Percentiles rank a stretch among this genome's conserved stretches.
Conservation (phyloP, 1,139 yeast genomes). For the Hyphopichia buzzinii region DNA sequence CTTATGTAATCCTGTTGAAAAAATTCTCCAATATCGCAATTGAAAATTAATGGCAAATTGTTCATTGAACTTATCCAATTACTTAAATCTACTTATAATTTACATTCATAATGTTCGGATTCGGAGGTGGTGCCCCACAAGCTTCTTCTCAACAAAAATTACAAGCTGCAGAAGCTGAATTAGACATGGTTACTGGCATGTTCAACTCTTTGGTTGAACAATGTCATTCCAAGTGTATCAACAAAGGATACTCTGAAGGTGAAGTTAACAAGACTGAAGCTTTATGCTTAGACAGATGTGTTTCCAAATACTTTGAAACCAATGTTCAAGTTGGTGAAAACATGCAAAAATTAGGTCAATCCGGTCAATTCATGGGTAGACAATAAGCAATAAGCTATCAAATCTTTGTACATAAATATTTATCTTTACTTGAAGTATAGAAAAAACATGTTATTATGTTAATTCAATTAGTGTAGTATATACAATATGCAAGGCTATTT, state of each 20-base stretch:
- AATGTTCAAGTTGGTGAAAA: constrained; percentile 94
- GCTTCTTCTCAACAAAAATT: constrained; percentile 71
- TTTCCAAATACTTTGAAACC: constrained; percentile 92
- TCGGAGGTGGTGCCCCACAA: constrained; percentile 74
- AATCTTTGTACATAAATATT: constrained; percentile 5
- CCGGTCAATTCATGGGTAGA: constrained; percentile 53
- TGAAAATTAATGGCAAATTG: not conserved
- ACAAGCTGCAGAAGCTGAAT: constrained; percentile 80
- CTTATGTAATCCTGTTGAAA: too few species aligned
- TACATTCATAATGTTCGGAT: constrained; percentile 76
- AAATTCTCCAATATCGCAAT: not conserved
- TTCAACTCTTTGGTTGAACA: constrained; percentile 82
- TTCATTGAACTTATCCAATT: too few species aligned
- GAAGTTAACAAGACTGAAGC: constrained; percentile 83
- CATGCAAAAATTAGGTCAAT: constrained; percentile 73
- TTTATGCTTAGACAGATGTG: constrained; percentile 95
- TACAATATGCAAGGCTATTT: not conserved
- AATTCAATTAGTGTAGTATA: constrained; percentile 6
- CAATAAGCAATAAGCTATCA: constrained; percentile 15
- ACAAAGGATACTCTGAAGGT: constrained; percentile 63
- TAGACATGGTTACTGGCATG: constrained; percentile 97
- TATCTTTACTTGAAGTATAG: not conserved
- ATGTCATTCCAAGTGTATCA: constrained; percentile 88
- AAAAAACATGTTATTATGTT: not conserved
- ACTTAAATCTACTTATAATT: too few species aligned